phyloP scores from a whole-genome alignment of 768 basidiomycete species.

The Boletus bicolor region DNA sequence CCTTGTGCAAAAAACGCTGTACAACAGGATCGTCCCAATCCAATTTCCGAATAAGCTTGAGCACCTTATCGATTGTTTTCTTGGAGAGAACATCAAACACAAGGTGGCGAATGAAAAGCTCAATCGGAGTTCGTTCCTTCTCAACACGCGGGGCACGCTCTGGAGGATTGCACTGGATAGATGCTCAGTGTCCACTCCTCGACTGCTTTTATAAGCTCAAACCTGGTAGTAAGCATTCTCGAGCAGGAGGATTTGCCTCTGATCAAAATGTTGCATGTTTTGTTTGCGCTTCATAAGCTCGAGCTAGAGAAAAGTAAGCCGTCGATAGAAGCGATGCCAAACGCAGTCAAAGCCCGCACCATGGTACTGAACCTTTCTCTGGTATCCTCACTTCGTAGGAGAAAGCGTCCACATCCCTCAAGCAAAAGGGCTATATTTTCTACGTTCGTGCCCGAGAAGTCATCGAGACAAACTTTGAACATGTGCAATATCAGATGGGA shows the following conservation, averaged over 20 bases:
- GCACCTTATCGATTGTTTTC: conserved; percentile 93
- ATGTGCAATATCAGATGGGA: conserved; percentile 90
- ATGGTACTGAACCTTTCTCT: conserved; percentile 82
- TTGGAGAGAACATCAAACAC: conserved; percentile 90
- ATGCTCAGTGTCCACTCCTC: conserved; percentile 10
- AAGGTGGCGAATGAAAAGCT: conserved; percentile 94
- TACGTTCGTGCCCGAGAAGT: conserved; percentile 88
- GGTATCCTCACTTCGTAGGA: conserved; percentile 86
- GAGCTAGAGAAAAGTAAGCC: conserved; percentile 50
- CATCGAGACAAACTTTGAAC: conserved; percentile 96
- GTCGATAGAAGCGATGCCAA: background rate
- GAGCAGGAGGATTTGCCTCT: conserved; percentile 80
- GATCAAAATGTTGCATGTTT: conserved; percentile 88
- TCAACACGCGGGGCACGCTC: conserved; percentile 84
- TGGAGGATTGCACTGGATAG: conserved; percentile 86
- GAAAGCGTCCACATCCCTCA: conserved; percentile 91
- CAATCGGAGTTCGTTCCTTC: conserved; percentile 81
- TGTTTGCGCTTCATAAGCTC: conserved; percentile 96
- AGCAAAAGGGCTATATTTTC: conserved; percentile 90
- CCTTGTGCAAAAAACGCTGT: conserved; percentile 68
- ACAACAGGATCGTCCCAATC: conserved; percentile 84
- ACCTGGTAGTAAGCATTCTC: conserved; percentile 99
- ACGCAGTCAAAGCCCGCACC: conserved; percentile 43
- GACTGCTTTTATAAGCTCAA: background rate
- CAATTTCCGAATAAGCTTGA: conserved; percentile 88